Percentiles rank a stretch among this genome's conserved stretches.
phyloP scores from a whole-genome alignment of 768 basidiomycete genomes.

The Hypholoma fasciculare region DNA sequence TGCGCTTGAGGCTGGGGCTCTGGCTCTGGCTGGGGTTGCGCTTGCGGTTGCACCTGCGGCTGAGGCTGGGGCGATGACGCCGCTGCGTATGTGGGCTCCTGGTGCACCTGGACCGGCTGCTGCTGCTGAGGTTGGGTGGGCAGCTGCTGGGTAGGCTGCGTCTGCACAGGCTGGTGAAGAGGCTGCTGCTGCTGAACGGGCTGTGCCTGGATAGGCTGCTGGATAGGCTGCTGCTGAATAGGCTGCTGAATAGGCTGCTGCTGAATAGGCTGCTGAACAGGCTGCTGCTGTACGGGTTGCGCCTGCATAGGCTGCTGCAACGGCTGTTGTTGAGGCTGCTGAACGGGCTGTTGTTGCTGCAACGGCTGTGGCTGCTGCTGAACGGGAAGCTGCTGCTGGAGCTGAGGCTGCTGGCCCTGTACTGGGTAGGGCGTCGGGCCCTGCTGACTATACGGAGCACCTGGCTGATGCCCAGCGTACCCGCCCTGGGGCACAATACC shows the following conservation, averaged over 20 bases:
- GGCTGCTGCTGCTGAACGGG: constrained; percentile 11
- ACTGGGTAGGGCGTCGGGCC: constrained; percentile 40
- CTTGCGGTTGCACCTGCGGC: constrained; percentile 12
- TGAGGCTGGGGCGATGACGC: constrained; percentile 28
- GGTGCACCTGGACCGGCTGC: constrained; percentile 8
- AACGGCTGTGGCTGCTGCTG: constrained; percentile 9
- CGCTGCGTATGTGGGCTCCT: constrained; percentile 11
- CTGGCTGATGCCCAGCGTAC: constrained; percentile 33
- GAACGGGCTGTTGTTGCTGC: constrained; percentile 14
- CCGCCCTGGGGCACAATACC: constrained; percentile 26
- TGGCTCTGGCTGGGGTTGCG: constrained; percentile 20
- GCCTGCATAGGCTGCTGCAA: constrained; percentile 12
- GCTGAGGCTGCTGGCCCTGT: constrained; percentile 24
- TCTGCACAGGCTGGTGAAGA: constrained; percentile 16
- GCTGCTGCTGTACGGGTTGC: constrained; percentile 10
- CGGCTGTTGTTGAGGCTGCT: constrained; percentile 11
- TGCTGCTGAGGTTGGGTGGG: constrained; percentile 15
- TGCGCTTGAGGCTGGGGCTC: constrained; percentile 26
- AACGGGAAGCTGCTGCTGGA: constrained; percentile 9
- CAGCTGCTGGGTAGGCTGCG: constrained; percentile 17
- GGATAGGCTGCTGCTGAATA: constrained; percentile 9
- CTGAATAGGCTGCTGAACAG: constrained; percentile 9
- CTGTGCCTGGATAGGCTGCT: background rate
- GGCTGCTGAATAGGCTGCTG: constrained; percentile 15
- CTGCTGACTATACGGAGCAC: constrained; percentile 35